phyloP scores from a whole-genome alignment of 306 rosid genomes.

The Vicia sativa region DNA sequence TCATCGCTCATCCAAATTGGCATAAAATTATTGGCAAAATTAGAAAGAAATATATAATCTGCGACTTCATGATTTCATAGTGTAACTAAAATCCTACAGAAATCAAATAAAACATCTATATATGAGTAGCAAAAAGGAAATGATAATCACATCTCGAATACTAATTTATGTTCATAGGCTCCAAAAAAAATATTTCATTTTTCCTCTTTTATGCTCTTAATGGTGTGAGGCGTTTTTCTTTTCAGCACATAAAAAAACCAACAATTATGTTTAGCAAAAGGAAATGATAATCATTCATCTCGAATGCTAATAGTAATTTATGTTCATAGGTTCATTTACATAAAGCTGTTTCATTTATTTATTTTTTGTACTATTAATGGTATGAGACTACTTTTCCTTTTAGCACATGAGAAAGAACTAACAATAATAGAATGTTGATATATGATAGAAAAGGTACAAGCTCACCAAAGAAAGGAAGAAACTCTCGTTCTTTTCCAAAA shows the following conservation, averaged over 20 bases:
- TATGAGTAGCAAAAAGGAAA: constrained; percentile 15
- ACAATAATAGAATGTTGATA: background rate
- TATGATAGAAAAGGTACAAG: constrained; percentile 18
- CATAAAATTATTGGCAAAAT: constrained; percentile 22
- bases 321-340: too few species aligned
- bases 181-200: background rate
- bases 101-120: constrained; percentile 14
- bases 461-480: constrained; percentile 12
- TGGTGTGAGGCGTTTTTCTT: background rate
- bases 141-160: constrained; percentile 26
- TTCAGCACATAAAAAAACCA: constrained; percentile 3
- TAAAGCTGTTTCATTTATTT: background rate
- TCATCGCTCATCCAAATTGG: too few species aligned
- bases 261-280: background rate
- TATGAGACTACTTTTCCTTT: background rate
- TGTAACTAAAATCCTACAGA: constrained; percentile 1
- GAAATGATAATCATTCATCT: too few species aligned
- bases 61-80: constrained; percentile 26
- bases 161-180: background rate
- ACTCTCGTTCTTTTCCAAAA: constrained; percentile 16
- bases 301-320: too few species aligned
- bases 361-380: constrained; percentile 11
- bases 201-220: constrained; percentile 10
- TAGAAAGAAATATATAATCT: constrained; percentile 11
- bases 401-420: constrained; percentile 8